Evolutionary conservation across 352 stramenopile genomes (phyloP), one percentile per base, ranked within the genome.

Genomic region (Pythium myriotylum): DNA sequence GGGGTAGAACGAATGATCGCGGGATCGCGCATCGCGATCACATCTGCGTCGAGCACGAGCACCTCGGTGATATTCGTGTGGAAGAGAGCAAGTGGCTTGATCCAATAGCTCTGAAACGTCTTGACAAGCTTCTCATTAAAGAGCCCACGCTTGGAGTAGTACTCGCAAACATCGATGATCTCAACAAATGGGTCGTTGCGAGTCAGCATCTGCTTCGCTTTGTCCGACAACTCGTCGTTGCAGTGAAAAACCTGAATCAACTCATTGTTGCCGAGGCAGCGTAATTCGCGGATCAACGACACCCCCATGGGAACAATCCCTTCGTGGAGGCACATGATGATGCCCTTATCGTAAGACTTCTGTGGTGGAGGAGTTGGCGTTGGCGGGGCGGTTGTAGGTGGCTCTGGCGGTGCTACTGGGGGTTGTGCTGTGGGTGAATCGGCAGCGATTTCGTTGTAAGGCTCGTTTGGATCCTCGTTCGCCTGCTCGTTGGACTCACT

Each of bases 51-150:
- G 29, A 89, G 29, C 12, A 89, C 48, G 12, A 86, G 45, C 14
- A 82, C 64, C 41, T 89, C 68, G 4, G 58, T 61, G 6, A 86
- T 60, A 26, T 76, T 66, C 0, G 79, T 86, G 46, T 86, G 77
- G 53, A 74, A 74, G 41, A 89, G 51, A 17, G 74, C 79, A 0
- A 89, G 59, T 1, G 79, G 79, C 46, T 89, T 89, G 60, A 89
- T 75, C 79, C 77, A 89, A 64, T 77, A 87, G 53, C 73, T 87
- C 22, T 78, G 67, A 53, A 84, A 86, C 7, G 79, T 65, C 26
- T 54, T 59, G 1, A 73, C 70, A 0, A 60, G 41, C 60, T 74
- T 72, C 29, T 75, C 59, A 8, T 61, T 68, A 16, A 79, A 54
- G 20, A 71, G 52, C 2, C 65, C 57, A 6, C 45, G 55, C 6